These are phyloP conservation scores for Haberlea rhodopensis DNA, from an alignment of 257 asterid species.

Conservation along the genomic window DNA sequence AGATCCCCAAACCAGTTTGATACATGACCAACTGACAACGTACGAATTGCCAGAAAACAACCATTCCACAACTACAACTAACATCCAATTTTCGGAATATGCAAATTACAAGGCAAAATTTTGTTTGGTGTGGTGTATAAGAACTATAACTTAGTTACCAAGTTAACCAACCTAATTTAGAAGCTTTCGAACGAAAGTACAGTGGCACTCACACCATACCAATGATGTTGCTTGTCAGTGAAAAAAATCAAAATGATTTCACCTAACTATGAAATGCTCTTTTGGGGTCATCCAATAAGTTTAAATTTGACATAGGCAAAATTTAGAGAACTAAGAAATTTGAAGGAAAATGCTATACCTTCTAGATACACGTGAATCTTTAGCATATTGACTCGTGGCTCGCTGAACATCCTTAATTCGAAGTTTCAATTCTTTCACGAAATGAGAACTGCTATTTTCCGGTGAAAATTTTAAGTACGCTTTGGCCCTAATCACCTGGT, in stretches of 20 bases:
- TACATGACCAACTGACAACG: background rate
- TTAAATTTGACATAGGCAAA: constrained; percentile 7
- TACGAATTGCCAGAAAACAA: constrained; percentile 4
- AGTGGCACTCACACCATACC: background rate
- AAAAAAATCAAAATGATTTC: constrained; percentile 16
- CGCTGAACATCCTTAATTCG: constrained; percentile 85
- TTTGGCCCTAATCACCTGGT: constrained; percentile 80
- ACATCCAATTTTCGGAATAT: background rate
- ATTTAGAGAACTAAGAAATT: background rate
- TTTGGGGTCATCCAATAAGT: constrained; percentile 8
- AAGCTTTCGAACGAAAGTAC: constrained; percentile 10
- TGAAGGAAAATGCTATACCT: constrained; percentile 46
- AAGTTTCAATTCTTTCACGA: constrained; percentile 75
- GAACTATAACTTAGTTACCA: background rate
- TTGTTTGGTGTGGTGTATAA: too few species aligned
- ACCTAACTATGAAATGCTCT: constrained; percentile 12
- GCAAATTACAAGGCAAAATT: too few species aligned
- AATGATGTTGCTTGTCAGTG: constrained; percentile 1
- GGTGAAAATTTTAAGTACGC: constrained; percentile 61
- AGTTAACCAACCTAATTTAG: constrained; percentile 11
- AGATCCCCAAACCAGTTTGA: constrained; percentile 15
- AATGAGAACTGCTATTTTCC: constrained; percentile 66
- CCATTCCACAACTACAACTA: background rate
- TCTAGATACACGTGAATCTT: constrained; percentile 62
- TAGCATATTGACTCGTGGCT: constrained; percentile 52